Percentiles rank a stretch among this genome's conserved stretches.
Conservation (phyloP, 176 grass and related monocot genomes). For the Cocos nucifera region DNA sequence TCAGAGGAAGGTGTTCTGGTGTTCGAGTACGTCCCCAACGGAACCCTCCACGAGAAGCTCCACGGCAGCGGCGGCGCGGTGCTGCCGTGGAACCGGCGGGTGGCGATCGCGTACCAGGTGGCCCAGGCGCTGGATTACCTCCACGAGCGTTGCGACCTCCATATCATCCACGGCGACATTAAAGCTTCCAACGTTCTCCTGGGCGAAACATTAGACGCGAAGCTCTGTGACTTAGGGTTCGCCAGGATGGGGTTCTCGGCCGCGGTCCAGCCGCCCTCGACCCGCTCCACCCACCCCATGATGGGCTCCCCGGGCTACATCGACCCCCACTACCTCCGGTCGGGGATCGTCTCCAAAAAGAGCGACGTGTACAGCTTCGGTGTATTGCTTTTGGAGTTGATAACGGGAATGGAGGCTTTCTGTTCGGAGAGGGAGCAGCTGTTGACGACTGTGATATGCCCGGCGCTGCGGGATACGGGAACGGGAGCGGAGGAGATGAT, state of each 20-base stretch:
- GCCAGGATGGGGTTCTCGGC: too few relatives aligned
- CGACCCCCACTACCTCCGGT: slow-evolving; percentile 92
- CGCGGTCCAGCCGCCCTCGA: too few relatives aligned
- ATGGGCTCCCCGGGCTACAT: slow-evolving; percentile 84
- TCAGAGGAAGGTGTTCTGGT: slow-evolving; percentile 43
- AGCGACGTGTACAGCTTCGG: slow-evolving; percentile 97
- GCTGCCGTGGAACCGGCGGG: not conserved
- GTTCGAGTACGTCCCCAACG: slow-evolving; percentile 46
- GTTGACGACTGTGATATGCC: slow-evolving; percentile 41
- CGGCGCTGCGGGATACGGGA: slow-evolving; percentile 17
- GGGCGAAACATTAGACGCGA: too few relatives aligned
- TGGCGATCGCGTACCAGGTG: too few relatives aligned
- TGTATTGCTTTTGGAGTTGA: slow-evolving; percentile 74
- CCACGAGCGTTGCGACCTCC: too few relatives aligned
- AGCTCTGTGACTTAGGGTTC: too few relatives aligned
- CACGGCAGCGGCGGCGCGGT: not conserved
- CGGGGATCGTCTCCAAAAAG: slow-evolving; percentile 83
- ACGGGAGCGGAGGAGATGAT: slow-evolving; percentile 24
- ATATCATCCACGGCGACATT: too few relatives aligned
- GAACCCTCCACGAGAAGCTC: slow-evolving; percentile 46
- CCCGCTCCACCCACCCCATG: slow-evolving; percentile 13
- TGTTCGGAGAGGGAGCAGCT: slow-evolving; percentile 46
- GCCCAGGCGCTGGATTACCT: too few relatives aligned
- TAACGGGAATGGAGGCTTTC: slow-evolving; percentile 83
- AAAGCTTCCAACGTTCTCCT: too few relatives aligned